Base-by-base conservation (phyloP, 2,329 filamentous ascomycete species). In the Chalara sp. region DNA sequence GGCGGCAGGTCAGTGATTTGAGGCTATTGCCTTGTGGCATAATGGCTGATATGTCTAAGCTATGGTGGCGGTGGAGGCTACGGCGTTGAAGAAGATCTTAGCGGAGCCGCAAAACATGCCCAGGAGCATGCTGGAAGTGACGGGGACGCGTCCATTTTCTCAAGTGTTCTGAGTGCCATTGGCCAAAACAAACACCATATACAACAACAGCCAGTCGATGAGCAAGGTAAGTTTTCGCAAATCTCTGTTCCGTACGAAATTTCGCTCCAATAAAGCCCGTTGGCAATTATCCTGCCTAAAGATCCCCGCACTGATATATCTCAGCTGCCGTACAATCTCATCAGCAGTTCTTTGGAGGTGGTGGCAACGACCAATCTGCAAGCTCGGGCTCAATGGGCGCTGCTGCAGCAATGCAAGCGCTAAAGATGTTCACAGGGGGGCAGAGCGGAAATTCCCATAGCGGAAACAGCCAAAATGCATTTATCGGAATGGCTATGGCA, bases 401-500 rank as follows among this genome's bases (percentile, higher is more conserved):
- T 61, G 84, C 91, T 48, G 87, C 88, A 53, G 89, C 87, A 13
- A 83, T 91, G 79, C 84, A 91, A 68, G 87, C 87, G 0, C 68
- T 91, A 58, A 90, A 91, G 74, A 80, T 85, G 74, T 95, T 95
- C 69, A 81, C 77, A 37, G 74, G 78, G 45, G 77, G 81, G 28
- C 67, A 71, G 51, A 69, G 66, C 46, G 69, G 72, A 10, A 68
- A 72, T 57, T 57, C 70, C 56, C 59, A 71, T 53, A 67, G 69
- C 6, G 70, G 70, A 45, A 73, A 76, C 63, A 80, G 81, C 59
- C 84, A 95, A 76, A 89, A 85, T 66, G 80, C 85, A 55, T 89
- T 96, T 63, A 79, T 96, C 56, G 87, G 86, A 5, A 74, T 95
- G 66, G 91, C 91, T 42, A 91, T 96, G 88, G 82, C 79, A 6